Base-by-base conservation (phyloP, 2,329 filamentous ascomycete species). In the Setomelanomma holmii region DNA sequence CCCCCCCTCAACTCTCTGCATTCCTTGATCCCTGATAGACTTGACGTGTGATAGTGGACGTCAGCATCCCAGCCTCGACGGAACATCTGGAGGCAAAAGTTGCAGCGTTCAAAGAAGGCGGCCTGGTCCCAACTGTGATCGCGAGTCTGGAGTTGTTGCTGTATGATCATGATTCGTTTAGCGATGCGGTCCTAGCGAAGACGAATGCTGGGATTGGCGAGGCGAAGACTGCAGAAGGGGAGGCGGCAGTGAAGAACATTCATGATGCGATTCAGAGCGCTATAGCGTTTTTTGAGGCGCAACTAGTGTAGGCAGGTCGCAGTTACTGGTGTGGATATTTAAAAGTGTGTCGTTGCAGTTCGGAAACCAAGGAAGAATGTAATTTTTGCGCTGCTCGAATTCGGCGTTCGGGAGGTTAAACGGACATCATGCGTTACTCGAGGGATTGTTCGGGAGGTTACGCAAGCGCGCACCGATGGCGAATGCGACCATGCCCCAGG, bases 101-200 rank as follows among this genome's bases (percentile, higher is more conserved):
- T 2, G 21, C 51, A 0, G 49, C 40, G 4, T 61, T 59, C 49
- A 60, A 55, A 40, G 38, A 53, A n/a, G 49, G 58, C 6, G 38
- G 45, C 4, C 36, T 60, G 10, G 22, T 39, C 1, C 33, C 49
- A 0, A 36, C 52, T 1, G 53, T 64, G 2, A 53, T 64, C 24
- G 59, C 59, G 1, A 62, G 59, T 45, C 17, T 62, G 24, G 38
- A 48, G 10, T 38, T 64, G 17, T 16, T 64, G 45, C 35, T 59
- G 24, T 49, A 27, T 10, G 59, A 64, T 40, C 61, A 64, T 38
- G 61, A 64, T 20, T 53, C 55, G 11, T 64, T 64, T 35, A 64
- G 59, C 35, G 53, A 47, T 7, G 57, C 53, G 14, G 45, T 45
- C 7, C 36, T 56, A 40, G 51, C 38, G 35, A 60, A 60, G 19